Base-by-base conservation (phyloP, 139 green algal species). In the Coelastrella sp. region DNA sequence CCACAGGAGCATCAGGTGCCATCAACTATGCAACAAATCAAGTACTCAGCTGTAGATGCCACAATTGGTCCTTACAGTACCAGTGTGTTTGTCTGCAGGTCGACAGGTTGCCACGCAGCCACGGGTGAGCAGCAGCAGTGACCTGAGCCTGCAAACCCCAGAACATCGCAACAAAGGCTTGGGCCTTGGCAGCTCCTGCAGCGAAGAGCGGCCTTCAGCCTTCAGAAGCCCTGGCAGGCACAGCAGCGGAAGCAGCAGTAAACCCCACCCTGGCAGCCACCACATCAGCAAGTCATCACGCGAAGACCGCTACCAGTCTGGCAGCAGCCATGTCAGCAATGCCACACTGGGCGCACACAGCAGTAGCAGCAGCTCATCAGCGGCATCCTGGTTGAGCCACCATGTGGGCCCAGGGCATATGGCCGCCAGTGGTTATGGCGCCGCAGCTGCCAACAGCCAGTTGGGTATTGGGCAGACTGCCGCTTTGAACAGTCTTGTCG, bases 311-410 rank as follows among this genome's bases (percentile, higher is more conserved):
- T 78, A 78, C 70, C 19, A 24, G 7, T 25, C 70, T 12, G 15
- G 22, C 70, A 78, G 70, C 70, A 25, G 7, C 22, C 70, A 6
- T 12, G 49, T 78, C 22, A 70, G 63, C 63, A 78, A 59, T 60
- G 75, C 7, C 11, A 66, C 49, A 17, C 35, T 11, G 3, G 63
- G 82, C 63, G 78, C 24, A 65, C 78, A 65, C 65, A 78, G 63
- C n/a, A 66, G 82, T 49, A 65, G 82, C 63, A 87, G 63, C 81
- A 87, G 81, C 20, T 61, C 65, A 25, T 78, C 72, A 70, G 63
- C 63, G 12, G 15, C 12, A 14, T 70, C 63, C 12, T 70, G 63
- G 63, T 17, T 70, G 63, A 70, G 63, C 15, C 63, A 70, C 12
- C 63, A 70, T 70, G 15, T 6, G 15, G 35, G 35, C 35, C 35